Evolutionary conservation across 306 rosid species (phyloP), one percentile per base, ranked within the genome.

Genomic region (Malus fusca): DNA sequence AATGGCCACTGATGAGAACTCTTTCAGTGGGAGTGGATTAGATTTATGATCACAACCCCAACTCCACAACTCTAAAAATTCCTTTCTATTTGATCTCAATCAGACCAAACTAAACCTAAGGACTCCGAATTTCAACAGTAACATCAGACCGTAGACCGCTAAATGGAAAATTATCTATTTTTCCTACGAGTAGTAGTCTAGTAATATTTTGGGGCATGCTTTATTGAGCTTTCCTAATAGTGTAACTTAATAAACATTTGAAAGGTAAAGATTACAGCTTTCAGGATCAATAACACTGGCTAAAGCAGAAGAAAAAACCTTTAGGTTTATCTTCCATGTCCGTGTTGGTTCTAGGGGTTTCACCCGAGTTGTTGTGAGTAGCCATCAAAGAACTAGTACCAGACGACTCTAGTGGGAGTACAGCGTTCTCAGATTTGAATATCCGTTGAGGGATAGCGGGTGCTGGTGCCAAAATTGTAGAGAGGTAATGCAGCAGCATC

Each of bases 371-470:
- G 44, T 85, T 78, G 83, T 89, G 88, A 44, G 75, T 28, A 21
- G 79, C 78, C 96, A 93, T 93, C 76, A 93, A 77, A 33, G 96
- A 91, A 81, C 97, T 91, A 58, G 97, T 93, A 18, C 98, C 97
- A 0, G 98, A 97, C 30, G 98, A 93, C 68, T 90, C 98, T 0
- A 97, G 96, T 21, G 98, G 90, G 70, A 93, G 74, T 25, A 93
- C 91, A 23, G 85, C 81, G 60, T 93, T 93, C 73, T 88, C 93
- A 1, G 98, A 88, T 11, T 81, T 78, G 72, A 62, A 75, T 22
- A 88, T 88, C 58, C 85, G 87, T 46, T 70, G 75, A 8, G 89
- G 90, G 80, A 83, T 65, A 15, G 87, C 51, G 0, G 92, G 89
- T 80, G 83, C 84, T 5, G 79, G 78, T 0, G 88, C 88, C 8